Evolutionary conservation across 345 rosid species (phyloP).

Genomic region (Aquilaria sinensis): DNA sequence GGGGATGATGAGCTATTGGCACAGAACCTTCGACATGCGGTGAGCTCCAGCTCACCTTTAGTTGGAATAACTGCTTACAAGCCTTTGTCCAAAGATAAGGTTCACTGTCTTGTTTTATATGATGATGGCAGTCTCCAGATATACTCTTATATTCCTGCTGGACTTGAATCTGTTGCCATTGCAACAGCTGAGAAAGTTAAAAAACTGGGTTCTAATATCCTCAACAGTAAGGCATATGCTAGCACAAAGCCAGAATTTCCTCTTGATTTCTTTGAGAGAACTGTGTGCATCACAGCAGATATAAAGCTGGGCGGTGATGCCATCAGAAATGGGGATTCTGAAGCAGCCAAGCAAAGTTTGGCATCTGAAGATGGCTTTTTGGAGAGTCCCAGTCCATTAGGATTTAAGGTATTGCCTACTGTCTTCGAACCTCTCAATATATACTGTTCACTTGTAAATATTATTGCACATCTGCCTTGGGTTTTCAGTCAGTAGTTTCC

Average conservation of each 20-base stretch:
- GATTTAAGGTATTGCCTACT: slow-evolving; percentile 68
- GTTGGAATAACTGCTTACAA: slow-evolving; percentile 93
- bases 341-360: slow-evolving; percentile 87
- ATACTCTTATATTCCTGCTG: slow-evolving; percentile 61
- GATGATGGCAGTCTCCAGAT: slow-evolving; percentile 99
- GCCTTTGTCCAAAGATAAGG: slow-evolving; percentile 88
- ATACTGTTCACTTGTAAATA: too few relatives aligned
- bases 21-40: slow-evolving; percentile 79
- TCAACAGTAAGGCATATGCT: slow-evolving; percentile 72
- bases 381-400: slow-evolving; percentile 79
- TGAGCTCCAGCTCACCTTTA: slow-evolving; percentile 70
- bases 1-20: slow-evolving; percentile 56
- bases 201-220: slow-evolving; percentile 81
- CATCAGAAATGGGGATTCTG: slow-evolving; percentile 85
- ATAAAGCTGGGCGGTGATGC: slow-evolving; percentile 93
- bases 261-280: slow-evolving; percentile 96
- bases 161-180: slow-evolving; percentile 56
- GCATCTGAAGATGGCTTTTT: slow-evolving; percentile 89
- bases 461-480: too few relatives aligned
- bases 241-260: slow-evolving; percentile 88
- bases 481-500: too few relatives aligned
- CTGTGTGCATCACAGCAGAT: slow-evolving; percentile 85
- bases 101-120: slow-evolving; percentile 89
- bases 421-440: not conserved
- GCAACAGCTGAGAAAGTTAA: slow-evolving; percentile 75